Evolutionary conservation across 2,329 filamentous ascomycete genomes (phyloP).

Genomic region (Neonectria neomacrospora): DNA sequence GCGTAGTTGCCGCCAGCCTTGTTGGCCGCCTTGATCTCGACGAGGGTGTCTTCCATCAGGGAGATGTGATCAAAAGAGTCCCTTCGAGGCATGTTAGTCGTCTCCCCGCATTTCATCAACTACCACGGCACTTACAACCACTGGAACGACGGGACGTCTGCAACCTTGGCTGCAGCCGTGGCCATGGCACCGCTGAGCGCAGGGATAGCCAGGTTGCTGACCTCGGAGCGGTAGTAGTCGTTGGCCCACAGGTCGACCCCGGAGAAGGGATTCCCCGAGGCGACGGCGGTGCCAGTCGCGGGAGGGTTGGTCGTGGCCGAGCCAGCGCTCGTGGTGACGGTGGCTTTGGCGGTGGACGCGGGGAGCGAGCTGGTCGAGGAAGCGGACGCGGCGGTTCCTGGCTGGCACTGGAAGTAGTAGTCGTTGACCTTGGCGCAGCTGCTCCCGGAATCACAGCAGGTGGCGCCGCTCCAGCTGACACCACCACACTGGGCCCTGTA

Average conservation of each 20-base stretch:
- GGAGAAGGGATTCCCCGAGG: conserved; percentile 65
- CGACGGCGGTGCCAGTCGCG: conserved; percentile 52
- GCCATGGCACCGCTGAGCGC: conserved; percentile 66
- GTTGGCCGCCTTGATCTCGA: conserved; percentile 55
- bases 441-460: conserved; percentile 52
- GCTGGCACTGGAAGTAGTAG: conserved; percentile 39
- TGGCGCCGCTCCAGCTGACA: conserved; percentile 56
- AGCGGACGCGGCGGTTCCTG: conserved; percentile 26
- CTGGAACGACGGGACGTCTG: conserved; percentile 63
- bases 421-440: conserved; percentile 42
- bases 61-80: conserved; percentile 62
- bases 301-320: conserved; percentile 38
- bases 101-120: rapidly evolving
- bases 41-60: conserved; percentile 58
- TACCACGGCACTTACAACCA: conserved; percentile 56
- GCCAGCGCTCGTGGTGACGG: conserved; percentile 13
- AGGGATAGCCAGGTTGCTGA: conserved; percentile 68
- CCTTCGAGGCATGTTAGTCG: conserved; percentile 45
- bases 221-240: conserved; percentile 65
- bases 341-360: conserved; percentile 9
- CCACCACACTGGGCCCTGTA: conserved; percentile 58
- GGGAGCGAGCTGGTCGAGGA: conserved; percentile 30
- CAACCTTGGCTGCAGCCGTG: conserved; percentile 62
- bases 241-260: conserved; percentile 65
- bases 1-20: conserved; percentile 54